Evolutionary conservation across 2,329 filamentous ascomycete genomes (phyloP), one percentile per base, ranked within the genome.

Genomic region (Phaeophleospora eucalypticola): DNA sequence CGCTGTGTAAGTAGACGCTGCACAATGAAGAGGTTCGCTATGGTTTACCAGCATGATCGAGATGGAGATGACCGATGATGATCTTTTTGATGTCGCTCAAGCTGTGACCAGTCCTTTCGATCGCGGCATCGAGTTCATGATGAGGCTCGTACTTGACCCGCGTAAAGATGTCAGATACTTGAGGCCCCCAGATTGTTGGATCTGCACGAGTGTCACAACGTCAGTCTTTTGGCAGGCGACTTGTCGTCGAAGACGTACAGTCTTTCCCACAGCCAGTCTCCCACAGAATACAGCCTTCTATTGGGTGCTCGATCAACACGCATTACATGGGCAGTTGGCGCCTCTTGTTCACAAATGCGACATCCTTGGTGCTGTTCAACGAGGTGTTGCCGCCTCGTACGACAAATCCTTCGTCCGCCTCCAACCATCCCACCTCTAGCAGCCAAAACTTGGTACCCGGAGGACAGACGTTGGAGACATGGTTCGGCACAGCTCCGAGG

Each of bases 391-490:
- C 67, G 39, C 68, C 71, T 14, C 67, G 63, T 15, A 72, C 52
- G 4, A 73, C 61, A 62, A 72, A 76, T 33, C 66, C 71, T 49
- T 76, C 73, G 49, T 77, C 73, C 33, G 61, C 66, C 56, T 74
- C 68, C 3, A 76, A 59, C 50, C 65, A 69, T 10, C 72, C 72
- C 6, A 74, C 58, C 18, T 52, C 52, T n/a, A 74, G 55, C 9
- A 76, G 58, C 54, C 72, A 69, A 59, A 74, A 71, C 55, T 71
- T 73, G 4, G 72, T 75, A 6, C 72, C 72, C 8, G 58, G 53
- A 0, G 70, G 71, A 48, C 69, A 74, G 40, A 65, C 59, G 42
- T 63, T 63, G 47, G 58, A 59, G 44, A 66, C 56, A 45, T 63
- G 56, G 42, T 54, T 57, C 18, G 61, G 60, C n/a, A 67, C 58